Base-by-base conservation (phyloP, 495 filamentous ascomycete species). In the Aspergillus indologenus region DNA sequence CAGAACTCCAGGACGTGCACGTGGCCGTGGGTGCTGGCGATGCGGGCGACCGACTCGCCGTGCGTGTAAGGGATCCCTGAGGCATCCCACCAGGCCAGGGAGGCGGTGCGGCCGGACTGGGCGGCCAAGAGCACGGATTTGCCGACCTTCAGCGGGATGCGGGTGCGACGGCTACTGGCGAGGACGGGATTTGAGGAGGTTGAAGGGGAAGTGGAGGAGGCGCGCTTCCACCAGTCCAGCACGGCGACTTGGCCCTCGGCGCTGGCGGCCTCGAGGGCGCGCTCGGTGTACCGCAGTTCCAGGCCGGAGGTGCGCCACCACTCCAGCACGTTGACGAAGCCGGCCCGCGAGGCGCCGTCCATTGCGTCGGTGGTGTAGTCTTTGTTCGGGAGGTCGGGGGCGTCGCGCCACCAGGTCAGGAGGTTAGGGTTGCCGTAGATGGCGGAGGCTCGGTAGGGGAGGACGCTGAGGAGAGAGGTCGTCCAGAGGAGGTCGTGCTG, bases 221-320 rank as follows among this genome's bases (percentile, higher is more conserved):
- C 83, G 49, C 83, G 72, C 60, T 88, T 89, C 92, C 92, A 97
- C 92, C 92, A 97, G 61, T 94, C 86, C 0, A 97, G 80, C 7
- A 96, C 90, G 0, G 80, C 74, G n/a, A 96, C 76, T 56, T 91
- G 89, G 23, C 92, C 91, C 68, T 91, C 87, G 2, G 85, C 85
- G 57, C 85, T 90, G 21, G 92, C 92, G 47, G 90, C 84, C 69
- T 97, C 92, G 44, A 97, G 85, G 0, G 92, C 90, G 2, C 85
- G 77, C 61, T 96, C 92, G 21, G 86, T 91, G 69, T 95, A 96
- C 61, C 88, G 88, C 4, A 96, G 80, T 14, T 87, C 81, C 0
- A 97, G 82, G 0, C 88, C 89, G 0, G 90, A 92, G 21, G 83
- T 77, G 17, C 87, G 85, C 92, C 92, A 97, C 92, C 92, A 97